These are phyloP conservation scores for Conoideocrella luteorostrata DNA, from an alignment of 2,329 filamentous ascomycete genomes.

Conservation along the genomic window DNA sequence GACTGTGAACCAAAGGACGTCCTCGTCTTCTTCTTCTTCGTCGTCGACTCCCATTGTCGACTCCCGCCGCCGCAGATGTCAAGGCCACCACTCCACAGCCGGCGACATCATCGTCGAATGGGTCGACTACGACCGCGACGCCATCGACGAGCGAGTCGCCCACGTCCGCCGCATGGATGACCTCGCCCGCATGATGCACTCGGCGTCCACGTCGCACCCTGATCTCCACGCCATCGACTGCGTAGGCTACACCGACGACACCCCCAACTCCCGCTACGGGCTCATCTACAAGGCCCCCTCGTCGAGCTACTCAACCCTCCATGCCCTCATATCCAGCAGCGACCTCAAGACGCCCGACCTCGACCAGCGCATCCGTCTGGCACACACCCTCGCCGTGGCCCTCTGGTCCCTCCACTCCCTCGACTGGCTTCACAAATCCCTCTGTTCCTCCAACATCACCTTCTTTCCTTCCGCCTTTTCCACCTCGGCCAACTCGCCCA, in stretches of 20 bases:
- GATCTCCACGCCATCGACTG: conserved; percentile 42
- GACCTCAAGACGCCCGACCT: conserved; percentile 39
- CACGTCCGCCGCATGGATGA: conserved; percentile 40
- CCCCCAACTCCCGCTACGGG: conserved; percentile 31
- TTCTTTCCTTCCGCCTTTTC: conserved; percentile 43
- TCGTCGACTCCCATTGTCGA: too few species aligned
- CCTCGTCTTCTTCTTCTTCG: too few species aligned
- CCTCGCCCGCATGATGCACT: conserved; percentile 41
- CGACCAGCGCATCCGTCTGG: conserved; percentile 35
- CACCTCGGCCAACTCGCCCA: conserved; percentile 22
- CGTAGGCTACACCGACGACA: conserved; percentile 39
- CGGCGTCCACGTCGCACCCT: conserved; percentile 35
- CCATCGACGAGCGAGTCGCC: conserved; percentile 33
- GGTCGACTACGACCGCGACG: conserved; percentile 37
- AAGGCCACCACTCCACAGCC: conserved; percentile 25
- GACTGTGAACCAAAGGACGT: too few species aligned
- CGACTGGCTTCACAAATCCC: conserved; percentile 51
- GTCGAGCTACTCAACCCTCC: conserved; percentile 30
- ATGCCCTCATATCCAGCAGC: conserved; percentile 30
- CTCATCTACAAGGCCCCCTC: conserved; percentile 34
- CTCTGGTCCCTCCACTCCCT: conserved; percentile 46
- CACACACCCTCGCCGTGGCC: conserved; percentile 35
- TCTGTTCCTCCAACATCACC: conserved; percentile 47
- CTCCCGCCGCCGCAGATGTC: conserved; percentile 21
- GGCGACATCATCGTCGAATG: conserved; percentile 37